Conservation (phyloP, 441 rosid species). For the Pelargonium citronellum region DNA sequence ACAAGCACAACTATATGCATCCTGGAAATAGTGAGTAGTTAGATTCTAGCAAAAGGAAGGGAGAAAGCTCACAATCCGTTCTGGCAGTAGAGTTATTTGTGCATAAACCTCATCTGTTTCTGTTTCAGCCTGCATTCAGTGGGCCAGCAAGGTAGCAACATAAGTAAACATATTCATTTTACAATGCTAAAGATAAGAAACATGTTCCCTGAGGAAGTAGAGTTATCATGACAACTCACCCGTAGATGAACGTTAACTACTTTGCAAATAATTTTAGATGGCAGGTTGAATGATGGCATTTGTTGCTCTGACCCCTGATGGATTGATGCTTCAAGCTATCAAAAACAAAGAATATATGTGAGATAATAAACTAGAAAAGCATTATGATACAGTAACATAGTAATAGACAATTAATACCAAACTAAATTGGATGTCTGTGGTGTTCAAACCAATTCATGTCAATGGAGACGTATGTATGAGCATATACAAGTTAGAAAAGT, state of each 20-base stretch:
- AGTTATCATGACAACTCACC: constrained; percentile 31
- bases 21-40: not conserved
- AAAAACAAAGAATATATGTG: not conserved
- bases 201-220: constrained; percentile 1
- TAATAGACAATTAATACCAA: not conserved
- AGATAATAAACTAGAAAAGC: not conserved
- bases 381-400: not conserved
- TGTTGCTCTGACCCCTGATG: constrained; percentile 81
- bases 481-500: not conserved
- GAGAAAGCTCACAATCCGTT: constrained; percentile 37
- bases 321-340: constrained; percentile 90
- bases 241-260: constrained; percentile 71
- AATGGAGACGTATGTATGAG: not conserved
- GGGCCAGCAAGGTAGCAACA: constrained; percentile 4
- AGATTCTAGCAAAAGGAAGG: constrained; percentile 11
- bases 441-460: not conserved
- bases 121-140: constrained; percentile 65
- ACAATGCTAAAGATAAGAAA: not conserved
- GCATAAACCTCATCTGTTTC: constrained; percentile 97
- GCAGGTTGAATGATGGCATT: constrained; percentile 86
- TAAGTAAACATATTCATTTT: not conserved
- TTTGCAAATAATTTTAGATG: constrained; percentile 73
- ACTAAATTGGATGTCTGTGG: not conserved
- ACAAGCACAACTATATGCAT: not conserved
- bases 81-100: constrained; percentile 82